Base-by-base conservation (phyloP, 148 eudicot species). In the Talinum fruticosum region DNA sequence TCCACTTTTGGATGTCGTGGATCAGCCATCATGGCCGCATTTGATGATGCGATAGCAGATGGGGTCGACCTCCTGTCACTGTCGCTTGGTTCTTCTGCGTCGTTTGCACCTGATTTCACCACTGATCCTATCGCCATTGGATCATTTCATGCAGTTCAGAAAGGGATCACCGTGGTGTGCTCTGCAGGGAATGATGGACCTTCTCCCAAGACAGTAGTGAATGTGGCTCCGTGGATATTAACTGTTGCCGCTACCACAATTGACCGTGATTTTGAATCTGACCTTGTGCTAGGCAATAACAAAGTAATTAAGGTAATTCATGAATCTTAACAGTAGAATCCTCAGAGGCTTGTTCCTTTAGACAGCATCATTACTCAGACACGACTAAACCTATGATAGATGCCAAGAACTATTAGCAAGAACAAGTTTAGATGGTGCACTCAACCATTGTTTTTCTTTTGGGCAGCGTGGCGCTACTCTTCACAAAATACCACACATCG, bases 161-260 rank as follows among this genome's bases (percentile, higher is more conserved):
- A 84, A 47, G 95, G 96, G 28, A 89, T 93, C 64, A 83, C 81
- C 2, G 92, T 91, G 38, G 87, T 82, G 7, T 89, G 96, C 81
- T 88, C 95, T 1, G 91, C 89, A 14, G 95, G 95, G 41, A 91
- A 91, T 76, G 84, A 82, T 3, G 96, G 93, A 19, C 97, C 97
- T 49, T 21, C 24, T 19, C 29, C 69, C 0, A 5, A 24, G 30
- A 67, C 96, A 1, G 89, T 88, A 8, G 89, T 85, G 1, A 93
- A 93, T 72, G 84, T 82, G 36, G 90, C 96, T 34, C 97, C 96
- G 6, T 93, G 97, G 97, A 87, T 93, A 6, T 13, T 89, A 3
- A 91, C 92, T 0, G 93, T 93, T 49, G 97, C 85, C 7, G 97
- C 96, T 47, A 85, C 88, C 44, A 88, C 90, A 33, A 89, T 87